Base-by-base conservation (phyloP, 225 moss, liverwort and hornwort genomes). In the Sphagnum tenellum region DNA sequence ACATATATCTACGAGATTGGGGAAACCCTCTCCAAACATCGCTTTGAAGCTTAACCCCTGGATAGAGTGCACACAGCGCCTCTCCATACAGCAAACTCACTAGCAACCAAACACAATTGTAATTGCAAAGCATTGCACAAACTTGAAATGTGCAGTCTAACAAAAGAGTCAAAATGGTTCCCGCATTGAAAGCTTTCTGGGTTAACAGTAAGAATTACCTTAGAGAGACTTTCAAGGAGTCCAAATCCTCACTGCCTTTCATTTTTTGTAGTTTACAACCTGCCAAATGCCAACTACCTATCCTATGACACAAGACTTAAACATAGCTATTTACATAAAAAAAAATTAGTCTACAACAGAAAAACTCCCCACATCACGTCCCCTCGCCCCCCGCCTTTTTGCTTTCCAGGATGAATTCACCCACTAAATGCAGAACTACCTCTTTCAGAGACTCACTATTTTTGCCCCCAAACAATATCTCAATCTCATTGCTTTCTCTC, bases 251-350 rank as follows among this genome's bases (percentile, higher is more conserved):
- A 57, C 58, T 60, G 59, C 72, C 55, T 78, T 73, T 52, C 45
- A 53, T 52, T 68, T 71, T 79, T 69, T 75, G 65, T 86, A 90
- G 77, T 82, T 79, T 88, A 87, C 80, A 90, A 83, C 79, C 79
- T 85, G 86, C 79, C 77, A 77, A 78, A 77, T 85, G 86, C 79
- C 77, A 77, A 78, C 79, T 61, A 71, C 75, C 79, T 78, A 81
- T 84, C 88, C 81, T 74, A 76, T 89, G 86, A 82, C 79, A 87
- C 78, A 81, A 81, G 82, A 87, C 29, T 89, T 89, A 70, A 94
- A 91, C 78, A 89, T 85, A 91, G 85, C 87, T 94, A 94, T 94
- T 45, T 94, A 94, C 94, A 94, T 86, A 85, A 90, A 1, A 29
- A 29, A 29, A 85, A 89, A 86, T 87, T 87, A 89, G 87, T 89